Percentiles rank a stretch among this genome's conserved stretches.
Conservation (phyloP, 306 rosid genomes). For the Elaeagnus macrophylla region DNA sequence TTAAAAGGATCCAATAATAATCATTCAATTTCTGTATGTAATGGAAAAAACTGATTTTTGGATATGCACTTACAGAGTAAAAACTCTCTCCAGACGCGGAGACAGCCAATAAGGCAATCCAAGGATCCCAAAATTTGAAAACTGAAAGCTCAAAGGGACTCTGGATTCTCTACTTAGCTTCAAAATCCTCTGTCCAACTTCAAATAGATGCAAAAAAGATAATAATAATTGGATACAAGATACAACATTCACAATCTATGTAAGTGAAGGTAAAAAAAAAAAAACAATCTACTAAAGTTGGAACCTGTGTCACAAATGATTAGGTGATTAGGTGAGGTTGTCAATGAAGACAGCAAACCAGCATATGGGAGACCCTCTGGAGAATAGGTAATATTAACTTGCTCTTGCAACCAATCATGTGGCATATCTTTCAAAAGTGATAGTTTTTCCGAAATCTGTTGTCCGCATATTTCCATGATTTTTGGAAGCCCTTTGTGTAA, state of each 20-base stretch:
- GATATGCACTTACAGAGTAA: constrained; percentile 37
- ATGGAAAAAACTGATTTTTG: too few species aligned
- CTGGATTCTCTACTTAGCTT: constrained; percentile 47
- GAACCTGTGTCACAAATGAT: constrained; percentile 69
- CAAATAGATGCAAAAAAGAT: constrained; percentile 22
- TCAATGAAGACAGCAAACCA: constrained; percentile 56
- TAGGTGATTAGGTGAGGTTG: constrained; percentile 46
- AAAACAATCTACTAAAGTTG: constrained; percentile 8
- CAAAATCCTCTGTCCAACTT: constrained; percentile 77
- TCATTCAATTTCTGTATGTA: too few species aligned
- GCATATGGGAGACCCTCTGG: constrained; percentile 40
- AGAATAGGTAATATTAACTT: constrained; percentile 22
- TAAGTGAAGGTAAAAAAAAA: constrained; percentile 6
- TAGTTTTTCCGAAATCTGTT: constrained; percentile 40
- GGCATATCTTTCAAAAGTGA: constrained; percentile 49
- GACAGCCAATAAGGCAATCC: constrained; percentile 83
- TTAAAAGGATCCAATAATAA: too few species aligned
- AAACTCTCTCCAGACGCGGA: constrained; percentile 46
- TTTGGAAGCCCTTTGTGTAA: constrained; percentile 40
- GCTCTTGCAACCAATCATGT: constrained; percentile 38
- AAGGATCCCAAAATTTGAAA: constrained; percentile 72
- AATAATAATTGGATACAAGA: constrained; percentile 20
- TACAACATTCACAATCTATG: constrained; percentile 6
- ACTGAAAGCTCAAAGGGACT: constrained; percentile 37
- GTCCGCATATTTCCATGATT: constrained; percentile 50